Evolutionary conservation across 352 stramenopile genomes (phyloP).

Genomic region (Phytophthora litchii): DNA sequence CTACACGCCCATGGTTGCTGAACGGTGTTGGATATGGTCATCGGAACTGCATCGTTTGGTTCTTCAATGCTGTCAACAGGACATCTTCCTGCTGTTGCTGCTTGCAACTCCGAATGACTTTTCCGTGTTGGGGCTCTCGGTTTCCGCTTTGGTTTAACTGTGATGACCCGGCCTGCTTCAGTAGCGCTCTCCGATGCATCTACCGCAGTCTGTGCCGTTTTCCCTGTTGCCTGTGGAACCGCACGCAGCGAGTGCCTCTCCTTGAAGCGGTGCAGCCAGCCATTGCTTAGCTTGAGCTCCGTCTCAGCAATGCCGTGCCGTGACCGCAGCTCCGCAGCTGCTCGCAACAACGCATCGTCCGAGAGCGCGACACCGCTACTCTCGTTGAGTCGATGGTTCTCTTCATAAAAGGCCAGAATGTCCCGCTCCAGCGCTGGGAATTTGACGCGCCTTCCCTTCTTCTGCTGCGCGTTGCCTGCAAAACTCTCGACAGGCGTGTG

Average conservation of each 20-base stretch:
- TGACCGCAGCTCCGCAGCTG: constrained; percentile 38
- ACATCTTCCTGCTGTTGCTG: background rate
- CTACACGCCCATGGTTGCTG: background rate
- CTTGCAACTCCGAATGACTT: background rate
- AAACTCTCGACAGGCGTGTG: constrained; percentile 36
- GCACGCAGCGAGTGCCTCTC: constrained; percentile 34
- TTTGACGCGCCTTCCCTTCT: constrained; percentile 52
- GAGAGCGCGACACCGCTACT: constrained; percentile 15
- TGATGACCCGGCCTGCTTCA: background rate
- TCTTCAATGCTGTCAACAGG: background rate
- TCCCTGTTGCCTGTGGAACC: constrained; percentile 14
- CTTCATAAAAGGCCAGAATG: constrained; percentile 38
- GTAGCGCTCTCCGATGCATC: background rate
- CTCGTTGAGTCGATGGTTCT: constrained; percentile 1
- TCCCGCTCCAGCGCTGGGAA: constrained; percentile 47
- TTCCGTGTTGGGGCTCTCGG: constrained; percentile 17
- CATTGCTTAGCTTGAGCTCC: constrained; percentile 53
- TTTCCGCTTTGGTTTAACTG: constrained; percentile 17
- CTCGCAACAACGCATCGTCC: constrained; percentile 36
- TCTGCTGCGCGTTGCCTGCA: constrained; percentile 33
- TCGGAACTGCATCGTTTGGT: background rate
- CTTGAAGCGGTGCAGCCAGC: constrained; percentile 55
- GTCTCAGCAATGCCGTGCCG: constrained; percentile 37
- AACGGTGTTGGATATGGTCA: background rate
- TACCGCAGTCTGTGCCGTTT: background rate